phyloP scores from a whole-genome alignment of 139 green algal species.

The Coelastrella sp. region DNA sequence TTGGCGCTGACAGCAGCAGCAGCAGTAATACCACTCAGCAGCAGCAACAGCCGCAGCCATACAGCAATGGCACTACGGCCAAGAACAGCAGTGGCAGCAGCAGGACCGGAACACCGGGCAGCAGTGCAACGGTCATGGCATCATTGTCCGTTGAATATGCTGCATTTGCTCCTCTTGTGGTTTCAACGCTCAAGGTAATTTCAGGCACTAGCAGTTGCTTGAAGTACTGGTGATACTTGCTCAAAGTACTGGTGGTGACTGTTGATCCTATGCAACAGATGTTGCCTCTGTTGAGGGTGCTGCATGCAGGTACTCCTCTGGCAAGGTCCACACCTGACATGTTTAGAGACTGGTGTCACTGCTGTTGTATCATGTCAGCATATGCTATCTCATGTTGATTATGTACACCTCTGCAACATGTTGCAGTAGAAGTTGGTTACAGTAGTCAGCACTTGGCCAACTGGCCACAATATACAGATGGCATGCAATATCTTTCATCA shows the following conservation, averaged over 20 bases:
- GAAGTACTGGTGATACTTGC: not conserved
- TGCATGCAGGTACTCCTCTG: too few relatives aligned
- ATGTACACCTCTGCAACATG: too few relatives aligned
- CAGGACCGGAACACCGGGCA: not conserved
- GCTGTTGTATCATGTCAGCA: too few relatives aligned
- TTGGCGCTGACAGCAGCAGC: conserved; percentile 24
- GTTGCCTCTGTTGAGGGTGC: too few relatives aligned
- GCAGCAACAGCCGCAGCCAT: conserved; percentile 7
- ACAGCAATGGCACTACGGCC: not conserved
- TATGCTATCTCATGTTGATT: too few relatives aligned
- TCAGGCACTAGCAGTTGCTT: not conserved
- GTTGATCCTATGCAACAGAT: not conserved
- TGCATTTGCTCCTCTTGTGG: conserved; percentile 76
- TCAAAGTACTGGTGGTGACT: not conserved
- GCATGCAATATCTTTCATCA: too few relatives aligned
- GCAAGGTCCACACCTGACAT: too few relatives aligned
- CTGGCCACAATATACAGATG: too few relatives aligned
- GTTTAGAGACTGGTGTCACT: too few relatives aligned
- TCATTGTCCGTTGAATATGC: conserved; percentile 69
- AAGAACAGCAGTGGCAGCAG: conserved; percentile 9
- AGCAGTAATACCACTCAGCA: conserved; percentile 26
- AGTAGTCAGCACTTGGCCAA: too few relatives aligned
- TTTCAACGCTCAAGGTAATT: conserved; percentile 48
- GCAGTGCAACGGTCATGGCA: conserved; percentile 12
- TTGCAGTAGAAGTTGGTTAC: too few relatives aligned